These are phyloP conservation scores for Periconia macrospinosa DNA, from an alignment of 2,329 filamentous ascomycete species.

Conservation along the genomic window DNA sequence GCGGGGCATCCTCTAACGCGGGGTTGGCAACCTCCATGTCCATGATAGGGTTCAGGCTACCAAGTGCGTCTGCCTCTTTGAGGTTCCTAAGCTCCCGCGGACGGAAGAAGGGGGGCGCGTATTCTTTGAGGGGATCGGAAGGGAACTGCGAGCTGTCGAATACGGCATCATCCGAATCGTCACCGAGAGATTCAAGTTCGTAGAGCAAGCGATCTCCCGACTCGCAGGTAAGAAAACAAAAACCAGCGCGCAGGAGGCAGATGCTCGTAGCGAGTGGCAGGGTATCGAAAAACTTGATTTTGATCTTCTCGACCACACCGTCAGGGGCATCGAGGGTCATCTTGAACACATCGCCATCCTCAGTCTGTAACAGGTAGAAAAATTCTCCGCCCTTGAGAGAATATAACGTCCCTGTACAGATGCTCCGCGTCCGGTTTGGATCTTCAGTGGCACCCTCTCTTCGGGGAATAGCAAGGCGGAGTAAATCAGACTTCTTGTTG, in stretches of 20 bases:
- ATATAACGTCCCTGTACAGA: constrained; percentile 94
- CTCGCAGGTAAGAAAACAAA: constrained; percentile 89
- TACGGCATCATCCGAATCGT: constrained; percentile 88
- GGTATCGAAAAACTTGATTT: constrained; percentile 98
- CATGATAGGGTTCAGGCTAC: constrained; percentile 87
- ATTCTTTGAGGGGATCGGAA: constrained; percentile 70
- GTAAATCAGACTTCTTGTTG: constrained; percentile 67
- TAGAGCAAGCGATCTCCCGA: constrained; percentile 94
- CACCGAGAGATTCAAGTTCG: constrained; percentile 94
- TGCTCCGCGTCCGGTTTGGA: constrained; percentile 82
- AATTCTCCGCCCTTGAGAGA: constrained; percentile 88
- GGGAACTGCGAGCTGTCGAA: constrained; percentile 83
- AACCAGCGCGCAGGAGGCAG: constrained; percentile 93
- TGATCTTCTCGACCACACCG: constrained; percentile 68
- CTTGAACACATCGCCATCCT: constrained; percentile 98
- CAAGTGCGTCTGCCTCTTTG: constrained; percentile 79
- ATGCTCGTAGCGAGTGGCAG: constrained; percentile 85
- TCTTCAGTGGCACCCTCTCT: constrained; percentile 88
- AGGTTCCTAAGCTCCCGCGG: constrained; percentile 80
- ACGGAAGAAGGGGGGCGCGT: constrained; percentile 81
- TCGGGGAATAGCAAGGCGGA: constrained; percentile 85
- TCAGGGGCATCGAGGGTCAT: constrained; percentile 81
- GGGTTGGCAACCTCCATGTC: constrained; percentile 91
- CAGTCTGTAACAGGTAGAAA: constrained; percentile 94
- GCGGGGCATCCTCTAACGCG: constrained; percentile 88